Evolutionary conservation across 371 early-diverging fungal genomes (phyloP).

Genomic region (Mucor sp.): DNA sequence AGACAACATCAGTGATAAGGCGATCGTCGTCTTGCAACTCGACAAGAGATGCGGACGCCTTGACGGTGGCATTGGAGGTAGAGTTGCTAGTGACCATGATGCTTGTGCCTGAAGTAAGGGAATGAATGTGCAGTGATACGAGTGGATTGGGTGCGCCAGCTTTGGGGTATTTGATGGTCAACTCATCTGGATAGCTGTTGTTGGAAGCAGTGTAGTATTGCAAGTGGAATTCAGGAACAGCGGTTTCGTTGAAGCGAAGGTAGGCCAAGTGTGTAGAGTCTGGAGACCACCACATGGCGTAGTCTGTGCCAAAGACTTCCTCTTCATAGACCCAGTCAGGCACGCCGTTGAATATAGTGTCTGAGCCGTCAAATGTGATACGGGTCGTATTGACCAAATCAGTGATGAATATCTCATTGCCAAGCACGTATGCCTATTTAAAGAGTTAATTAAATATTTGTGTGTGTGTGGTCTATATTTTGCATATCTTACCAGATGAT

Average conservation of each 20-base stretch:
- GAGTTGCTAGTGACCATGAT: slow-evolving; percentile 33
- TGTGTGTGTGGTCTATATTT: neutral
- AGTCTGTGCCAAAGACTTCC: slow-evolving; percentile 75
- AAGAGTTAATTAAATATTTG: slow-evolving; percentile 1
- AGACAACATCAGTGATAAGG: slow-evolving; percentile 77
- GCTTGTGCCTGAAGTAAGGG: neutral
- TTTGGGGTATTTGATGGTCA: slow-evolving; percentile 87
- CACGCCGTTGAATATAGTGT: slow-evolving; percentile 88
- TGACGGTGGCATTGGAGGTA: slow-evolving; percentile 10
- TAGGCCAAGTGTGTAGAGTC: slow-evolving; percentile 81
- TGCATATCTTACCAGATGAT: slow-evolving; percentile 55
- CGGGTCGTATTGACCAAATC: slow-evolving; percentile 67
- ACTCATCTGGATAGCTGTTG: slow-evolving; percentile 70
- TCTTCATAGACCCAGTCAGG: slow-evolving; percentile 99
- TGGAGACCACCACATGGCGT: slow-evolving; percentile 92
- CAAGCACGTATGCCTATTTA: slow-evolving; percentile 76
- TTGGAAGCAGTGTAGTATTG: slow-evolving; percentile 64
- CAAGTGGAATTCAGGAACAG: slow-evolving; percentile 78
- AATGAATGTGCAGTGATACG: slow-evolving; percentile 63
- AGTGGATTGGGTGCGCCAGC: slow-evolving; percentile 87
- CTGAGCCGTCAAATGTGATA: slow-evolving; percentile 86
- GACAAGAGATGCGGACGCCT: slow-evolving; percentile 11
- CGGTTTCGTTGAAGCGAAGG: slow-evolving; percentile 83
- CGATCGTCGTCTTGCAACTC: slow-evolving; percentile 69
- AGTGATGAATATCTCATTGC: slow-evolving; percentile 85